Evolutionary conservation across 768 basidiomycete genomes (phyloP).

Genomic region (Basidioascus undulatus): DNA sequence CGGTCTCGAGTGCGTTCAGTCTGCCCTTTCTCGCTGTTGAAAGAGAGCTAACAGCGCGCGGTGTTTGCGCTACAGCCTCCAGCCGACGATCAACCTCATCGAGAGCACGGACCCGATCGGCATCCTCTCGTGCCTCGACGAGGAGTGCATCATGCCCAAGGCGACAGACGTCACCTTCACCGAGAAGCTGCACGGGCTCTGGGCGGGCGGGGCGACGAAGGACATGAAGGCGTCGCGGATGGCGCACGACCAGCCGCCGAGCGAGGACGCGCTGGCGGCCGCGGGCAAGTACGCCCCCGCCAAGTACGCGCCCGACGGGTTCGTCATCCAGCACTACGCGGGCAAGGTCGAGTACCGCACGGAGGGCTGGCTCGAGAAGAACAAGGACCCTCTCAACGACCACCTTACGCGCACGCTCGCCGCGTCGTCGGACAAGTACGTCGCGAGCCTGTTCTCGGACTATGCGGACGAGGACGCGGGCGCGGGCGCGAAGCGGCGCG

Average conservation of each 20-base stretch:
- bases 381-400: constrained; percentile 95
- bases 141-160: constrained; percentile 99
- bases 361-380: constrained; percentile 95
- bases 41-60: too few species aligned
- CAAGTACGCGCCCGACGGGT: constrained; percentile 65
- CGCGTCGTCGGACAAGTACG: constrained; percentile 53
- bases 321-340: constrained; percentile 86
- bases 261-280: constrained; percentile 33
- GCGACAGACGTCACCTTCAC: constrained; percentile 88
- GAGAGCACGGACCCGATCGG: constrained; percentile 63
- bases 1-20: constrained; percentile 78
- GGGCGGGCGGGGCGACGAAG: too few species aligned
- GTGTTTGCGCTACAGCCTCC: too few species aligned
- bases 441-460: constrained; percentile 64
- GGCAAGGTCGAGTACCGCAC: constrained; percentile 91
- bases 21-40: too few species aligned
- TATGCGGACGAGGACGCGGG: constrained; percentile 29
- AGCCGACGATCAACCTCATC: constrained; percentile 95
- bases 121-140: constrained; percentile 76
- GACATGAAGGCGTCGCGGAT: too few species aligned
- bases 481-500: constrained; percentile 33
- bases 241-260: constrained; percentile 26
- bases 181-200: constrained; percentile 62
- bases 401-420: constrained; percentile 75
- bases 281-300: constrained; percentile 62